These are phyloP conservation scores for Boechera stricta DNA, from an alignment of 345 rosid species.

Conservation along the genomic window DNA sequence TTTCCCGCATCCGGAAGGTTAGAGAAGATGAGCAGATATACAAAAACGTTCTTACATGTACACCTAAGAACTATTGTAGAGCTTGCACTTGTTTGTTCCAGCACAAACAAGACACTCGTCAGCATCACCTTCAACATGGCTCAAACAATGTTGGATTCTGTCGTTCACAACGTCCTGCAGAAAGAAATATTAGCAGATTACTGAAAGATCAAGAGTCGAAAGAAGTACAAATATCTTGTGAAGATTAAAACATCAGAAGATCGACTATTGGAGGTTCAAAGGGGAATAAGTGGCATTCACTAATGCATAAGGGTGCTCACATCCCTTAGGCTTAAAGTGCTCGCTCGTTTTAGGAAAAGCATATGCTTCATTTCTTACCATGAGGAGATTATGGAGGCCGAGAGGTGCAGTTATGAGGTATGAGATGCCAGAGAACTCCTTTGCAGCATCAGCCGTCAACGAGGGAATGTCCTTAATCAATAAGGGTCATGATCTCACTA, in stretches of 20 bases:
- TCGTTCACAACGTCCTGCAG: slow-evolving; percentile 81
- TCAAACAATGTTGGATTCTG: slow-evolving; percentile 77
- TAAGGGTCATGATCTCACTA: slow-evolving; percentile 7
- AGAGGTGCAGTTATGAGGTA: slow-evolving; percentile 89
- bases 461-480: slow-evolving; percentile 74
- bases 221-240: slow-evolving; percentile 8
- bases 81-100: slow-evolving; percentile 86
- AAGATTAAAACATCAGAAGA: slow-evolving; percentile 8
- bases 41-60: slow-evolving; percentile 28
- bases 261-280: neutral
- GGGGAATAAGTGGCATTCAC: neutral
- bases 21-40: slow-evolving; percentile 19
- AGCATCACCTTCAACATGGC: slow-evolving; percentile 75
- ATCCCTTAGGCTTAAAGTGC: neutral
- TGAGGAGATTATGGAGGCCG: slow-evolving; percentile 81
- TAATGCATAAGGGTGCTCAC: slow-evolving; percentile 1
- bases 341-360: neutral
- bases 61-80: slow-evolving; percentile 50
- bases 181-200: slow-evolving; percentile 9
- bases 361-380: slow-evolving; percentile 56
- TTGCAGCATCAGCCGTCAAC: slow-evolving; percentile 91
- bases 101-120: slow-evolving; percentile 79
- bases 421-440: slow-evolving; percentile 67
- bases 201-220: neutral
- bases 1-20: slow-evolving; percentile 4